These are phyloP conservation scores for Aspergillus clavatus DNA, from an alignment of 2,329 filamentous ascomycete species.

Conservation along the genomic window DNA sequence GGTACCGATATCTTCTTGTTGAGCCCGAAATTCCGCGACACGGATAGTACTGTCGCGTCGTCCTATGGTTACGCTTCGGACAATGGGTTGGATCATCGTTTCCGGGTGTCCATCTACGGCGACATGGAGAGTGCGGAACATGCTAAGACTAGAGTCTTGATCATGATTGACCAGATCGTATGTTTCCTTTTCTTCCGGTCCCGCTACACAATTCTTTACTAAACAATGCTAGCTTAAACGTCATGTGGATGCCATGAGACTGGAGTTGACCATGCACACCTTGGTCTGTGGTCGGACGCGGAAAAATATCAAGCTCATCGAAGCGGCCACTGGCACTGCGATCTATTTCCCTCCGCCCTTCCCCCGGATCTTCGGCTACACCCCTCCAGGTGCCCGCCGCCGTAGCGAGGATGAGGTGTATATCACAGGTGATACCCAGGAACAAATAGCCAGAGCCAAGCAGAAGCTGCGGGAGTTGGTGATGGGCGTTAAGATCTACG, in stretches of 20 bases:
- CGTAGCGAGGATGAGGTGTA: constrained; percentile 87
- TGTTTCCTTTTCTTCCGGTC: constrained; percentile 12
- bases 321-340: constrained; percentile 89
- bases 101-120: constrained; percentile 89
- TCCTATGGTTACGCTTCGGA: constrained; percentile 73
- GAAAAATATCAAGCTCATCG: constrained; percentile 97
- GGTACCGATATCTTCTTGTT: constrained; percentile 96
- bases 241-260: constrained; percentile 69
- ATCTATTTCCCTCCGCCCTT: constrained; percentile 98
- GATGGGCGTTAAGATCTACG: constrained; percentile 71
- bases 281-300: constrained; percentile 87
- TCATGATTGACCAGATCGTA: constrained; percentile 95
- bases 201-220: constrained; percentile 1
- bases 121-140: constrained; percentile 94
- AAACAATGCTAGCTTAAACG: constrained; percentile 46
- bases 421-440: constrained; percentile 83
- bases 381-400: constrained; percentile 71
- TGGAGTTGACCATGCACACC: constrained; percentile 84
- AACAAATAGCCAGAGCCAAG: constrained; percentile 84
- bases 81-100: constrained; percentile 77
- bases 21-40: constrained; percentile 77
- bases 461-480: constrained; percentile 85
- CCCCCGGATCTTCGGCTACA: constrained; percentile 85
- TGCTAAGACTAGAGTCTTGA: constrained; percentile 90
- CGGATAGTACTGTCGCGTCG: constrained; percentile 68